Percentiles rank a stretch among this genome's conserved stretches.
Conservation (phyloP, 805 yeast genomes). For the Wickerhamiella brachini region DNA sequence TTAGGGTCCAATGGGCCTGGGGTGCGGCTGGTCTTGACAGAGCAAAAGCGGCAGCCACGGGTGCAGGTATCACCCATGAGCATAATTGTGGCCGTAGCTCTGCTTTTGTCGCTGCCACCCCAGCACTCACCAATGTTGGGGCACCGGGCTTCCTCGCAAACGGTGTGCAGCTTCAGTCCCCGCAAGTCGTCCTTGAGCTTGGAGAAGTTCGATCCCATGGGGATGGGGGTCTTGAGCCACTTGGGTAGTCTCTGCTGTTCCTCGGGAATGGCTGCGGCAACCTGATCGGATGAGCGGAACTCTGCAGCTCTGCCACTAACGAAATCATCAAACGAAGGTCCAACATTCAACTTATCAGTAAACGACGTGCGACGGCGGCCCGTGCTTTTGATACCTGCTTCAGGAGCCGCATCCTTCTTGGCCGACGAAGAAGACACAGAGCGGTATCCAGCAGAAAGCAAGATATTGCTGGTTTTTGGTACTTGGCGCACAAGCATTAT, state of each 20-base stretch:
- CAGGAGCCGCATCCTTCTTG: background rate
- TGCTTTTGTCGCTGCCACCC: constrained; percentile 87
- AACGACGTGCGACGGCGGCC: constrained; percentile 29
- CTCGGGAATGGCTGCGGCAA: constrained; percentile 27
- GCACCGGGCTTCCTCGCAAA: constrained; percentile 97
- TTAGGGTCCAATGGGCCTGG: constrained; percentile 87
- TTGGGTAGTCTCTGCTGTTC: constrained; percentile 55
- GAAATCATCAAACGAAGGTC: constrained; percentile 92
- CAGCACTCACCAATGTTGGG: constrained; percentile 99
- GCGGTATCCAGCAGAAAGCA: background rate
- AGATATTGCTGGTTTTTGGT: background rate
- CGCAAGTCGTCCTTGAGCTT: constrained; percentile 73
- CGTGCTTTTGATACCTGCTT: constrained; percentile 1
- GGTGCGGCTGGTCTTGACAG: constrained; percentile 79
- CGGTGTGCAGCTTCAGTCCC: constrained; percentile 83
- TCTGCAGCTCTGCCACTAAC: constrained; percentile 66
- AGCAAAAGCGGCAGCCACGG: constrained; percentile 97
- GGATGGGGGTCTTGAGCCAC: constrained; percentile 93
- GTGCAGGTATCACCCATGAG: constrained; percentile 97
- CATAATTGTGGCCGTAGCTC: constrained; percentile 97
- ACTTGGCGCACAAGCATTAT: background rate
- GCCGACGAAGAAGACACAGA: background rate
- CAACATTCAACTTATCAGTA: constrained; percentile 56
- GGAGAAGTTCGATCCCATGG: constrained; percentile 80
- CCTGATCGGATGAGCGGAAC: constrained; percentile 45